Base-by-base conservation (phyloP, 1,284 basidiomycete species). In the Puccinia sorghi region DNA sequence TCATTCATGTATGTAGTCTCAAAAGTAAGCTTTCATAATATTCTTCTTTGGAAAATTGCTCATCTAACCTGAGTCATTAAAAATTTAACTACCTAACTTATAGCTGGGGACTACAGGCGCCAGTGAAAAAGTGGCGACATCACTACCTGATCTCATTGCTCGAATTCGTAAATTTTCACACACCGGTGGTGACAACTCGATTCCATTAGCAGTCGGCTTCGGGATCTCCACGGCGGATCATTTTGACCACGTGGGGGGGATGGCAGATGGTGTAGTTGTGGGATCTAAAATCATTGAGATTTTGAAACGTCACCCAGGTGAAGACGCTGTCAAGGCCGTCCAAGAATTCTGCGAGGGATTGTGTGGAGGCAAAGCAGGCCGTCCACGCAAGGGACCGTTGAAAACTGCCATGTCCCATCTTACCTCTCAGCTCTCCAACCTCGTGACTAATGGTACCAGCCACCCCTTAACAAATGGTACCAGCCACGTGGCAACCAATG, bases 1-100 rank as follows among this genome's bases (percentile, higher is more conserved):
- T 91, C 92, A 6, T 99, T 99, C 87, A 94, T 99, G 82, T 99
- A 99, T 85, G 90, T 99, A 72, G 93, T 97, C 13, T 94, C 93
- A 43, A 94, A 93, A 87, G 75, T 77, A 32, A 69, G 66, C 59
- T 25, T 27, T 61, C 64, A 17, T 17, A 13, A 8, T 39, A 32
- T 56, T 25, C 4, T 50, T 50, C 43, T 13, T 50, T 50, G 48
- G 57, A n/a, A 15, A 3, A 20, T 61, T 37, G 17, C 57, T 32
- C 25, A 61, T 61, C 57, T 61, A 12, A 61, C 32, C 57, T 13
- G 32, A 61, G 27, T 12, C 25, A n/a, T n/a, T n/a, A n/a, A n/a
- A n/a, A 32, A 57, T 20, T 6, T 61, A 5, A 61, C 57, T 61
- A 12, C 27, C 4, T 37, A 17, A 59, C 32, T 32, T 39, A 11